These are phyloP conservation scores for Mycena sp. DNA, from an alignment of 1,284 basidiomycete species.

Conservation along the genomic window DNA sequence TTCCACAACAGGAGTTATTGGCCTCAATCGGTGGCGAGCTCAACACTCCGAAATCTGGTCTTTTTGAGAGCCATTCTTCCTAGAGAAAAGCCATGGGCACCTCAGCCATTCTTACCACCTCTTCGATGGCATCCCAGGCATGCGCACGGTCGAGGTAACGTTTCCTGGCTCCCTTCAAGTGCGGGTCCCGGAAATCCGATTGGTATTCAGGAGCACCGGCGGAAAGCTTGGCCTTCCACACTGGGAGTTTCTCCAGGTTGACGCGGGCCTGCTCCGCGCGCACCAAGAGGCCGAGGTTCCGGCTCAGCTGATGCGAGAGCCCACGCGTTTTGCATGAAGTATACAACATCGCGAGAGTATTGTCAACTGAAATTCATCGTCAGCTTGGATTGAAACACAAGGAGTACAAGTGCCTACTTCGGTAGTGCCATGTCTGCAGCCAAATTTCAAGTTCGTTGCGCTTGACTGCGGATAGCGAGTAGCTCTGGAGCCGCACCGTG, in stretches of 20 bases:
- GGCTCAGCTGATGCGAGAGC: constrained; percentile 64
- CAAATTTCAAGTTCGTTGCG: constrained; percentile 49
- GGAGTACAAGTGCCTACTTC: constrained; percentile 32
- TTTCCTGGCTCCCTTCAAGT: neutral
- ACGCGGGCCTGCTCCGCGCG: constrained; percentile 43
- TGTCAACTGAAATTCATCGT: constrained; percentile 56
- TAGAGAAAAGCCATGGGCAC: constrained; percentile 50
- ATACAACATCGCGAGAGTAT: constrained; percentile 62
- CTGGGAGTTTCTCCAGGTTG: constrained; percentile 33
- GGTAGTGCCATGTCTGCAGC: constrained; percentile 61
- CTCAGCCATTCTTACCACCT: constrained; percentile 63
- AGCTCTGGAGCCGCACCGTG: constrained; percentile 49
- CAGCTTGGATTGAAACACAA: neutral
- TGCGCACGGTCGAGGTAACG: constrained; percentile 23
- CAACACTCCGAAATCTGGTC: neutral
- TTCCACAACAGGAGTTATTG: neutral
- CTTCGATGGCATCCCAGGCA: constrained; percentile 51
- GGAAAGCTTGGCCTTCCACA: constrained; percentile 58
- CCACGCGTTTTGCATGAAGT: constrained; percentile 67
- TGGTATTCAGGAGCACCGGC: constrained; percentile 29
- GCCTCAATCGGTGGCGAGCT: neutral
- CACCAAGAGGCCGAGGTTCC: constrained; percentile 57
- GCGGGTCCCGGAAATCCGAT: constrained; percentile 19
- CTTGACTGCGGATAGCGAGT: constrained; percentile 37
- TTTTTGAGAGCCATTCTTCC: constrained; percentile 42